Evolutionary conservation across 2,329 filamentous ascomycete genomes (phyloP).

Genomic region (Penicillium sp.): DNA sequence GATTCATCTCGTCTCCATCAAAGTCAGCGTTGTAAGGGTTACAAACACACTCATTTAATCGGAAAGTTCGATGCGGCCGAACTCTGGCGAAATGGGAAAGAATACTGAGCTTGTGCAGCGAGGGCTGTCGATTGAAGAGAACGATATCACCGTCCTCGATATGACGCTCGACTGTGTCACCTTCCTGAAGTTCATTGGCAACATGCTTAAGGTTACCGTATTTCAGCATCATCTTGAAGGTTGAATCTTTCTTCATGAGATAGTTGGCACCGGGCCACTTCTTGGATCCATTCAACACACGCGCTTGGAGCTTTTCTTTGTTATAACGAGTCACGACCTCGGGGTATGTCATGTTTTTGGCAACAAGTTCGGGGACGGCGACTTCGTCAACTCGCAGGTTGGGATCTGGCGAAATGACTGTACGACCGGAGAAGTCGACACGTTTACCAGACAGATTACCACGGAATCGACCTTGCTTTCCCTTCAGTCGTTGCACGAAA

Average conservation of each 20-base stretch:
- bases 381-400: constrained; percentile 94
- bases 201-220: constrained; percentile 71
- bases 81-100: constrained; percentile 94
- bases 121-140: constrained; percentile 96
- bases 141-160: constrained; percentile 95
- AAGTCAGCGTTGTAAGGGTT: constrained; percentile 99
- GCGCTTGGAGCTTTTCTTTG: constrained; percentile 74
- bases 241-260: constrained; percentile 71
- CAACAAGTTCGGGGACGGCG: constrained; percentile 86
- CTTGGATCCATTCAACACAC: constrained; percentile 74
- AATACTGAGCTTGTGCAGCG: constrained; percentile 97
- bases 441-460: constrained; percentile 97
- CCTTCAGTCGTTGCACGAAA: constrained; percentile 93
- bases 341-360: constrained; percentile 93
- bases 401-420: constrained; percentile 95
- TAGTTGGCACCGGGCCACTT: constrained; percentile 88
- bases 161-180: constrained; percentile 91
- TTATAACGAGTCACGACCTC: constrained; percentile 86
- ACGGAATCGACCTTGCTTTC: constrained; percentile 95
- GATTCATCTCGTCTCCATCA: constrained; percentile 98
- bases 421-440: constrained; percentile 96
- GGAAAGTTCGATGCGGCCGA: constrained; percentile 91
- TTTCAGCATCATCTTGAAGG: constrained; percentile 74
- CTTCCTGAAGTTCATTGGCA: constrained; percentile 75
- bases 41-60: constrained; percentile 97